Evolutionary conservation across 2,329 filamentous ascomycete species (phyloP), one percentile per base, ranked within the genome.

Genomic region (Pezicula carpinea): DNA sequence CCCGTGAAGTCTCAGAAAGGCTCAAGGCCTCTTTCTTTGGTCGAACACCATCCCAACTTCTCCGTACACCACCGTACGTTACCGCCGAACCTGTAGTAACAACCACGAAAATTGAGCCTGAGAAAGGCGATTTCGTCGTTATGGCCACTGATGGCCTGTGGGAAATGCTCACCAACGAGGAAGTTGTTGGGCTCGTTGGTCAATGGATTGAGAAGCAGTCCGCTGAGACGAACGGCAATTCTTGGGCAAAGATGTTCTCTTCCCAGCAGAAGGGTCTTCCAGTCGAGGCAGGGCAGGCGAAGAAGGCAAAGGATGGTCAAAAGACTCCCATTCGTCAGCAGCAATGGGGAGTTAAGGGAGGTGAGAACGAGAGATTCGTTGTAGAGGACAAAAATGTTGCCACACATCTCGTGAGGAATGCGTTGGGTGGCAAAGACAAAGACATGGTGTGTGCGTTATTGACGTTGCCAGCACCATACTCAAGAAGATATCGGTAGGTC

Each of bases 111-210:
- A 85, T 99, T 44, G 77, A 92, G 58, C 93, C 93, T 1, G 81
- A 89, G 45, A 88, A 88, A 53, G 91, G 92, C 39, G 93, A 99
- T 64, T 99, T 99, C 60, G 76, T 99, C 11, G 92, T 99, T 52
- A 84, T 99, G 75, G 93, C 93, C 18, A 96, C 93, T 0, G 93
- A 99, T 64, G 93, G 93, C 4, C 76, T 99, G 1, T 99, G 93
- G 93, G 93, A 99, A 69, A 97, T 97, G 93, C 76, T 99, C 52
- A 96, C 89, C 40, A 99, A 97, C 60, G 93, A 99, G 64, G 93
- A 99, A 71, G 93, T 96, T 1, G 87, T 99, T 43, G 93, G 93
- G 1, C 80, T 99, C 2, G 93, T 99, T 4, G 95, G 92, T 14
- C 89, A 95, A 66, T 99, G 93, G 93, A 82, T 99, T 40, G 93